phyloP scores from a whole-genome alignment of 352 stramenopile genomes.

The Globisporangium perplexum region DNA sequence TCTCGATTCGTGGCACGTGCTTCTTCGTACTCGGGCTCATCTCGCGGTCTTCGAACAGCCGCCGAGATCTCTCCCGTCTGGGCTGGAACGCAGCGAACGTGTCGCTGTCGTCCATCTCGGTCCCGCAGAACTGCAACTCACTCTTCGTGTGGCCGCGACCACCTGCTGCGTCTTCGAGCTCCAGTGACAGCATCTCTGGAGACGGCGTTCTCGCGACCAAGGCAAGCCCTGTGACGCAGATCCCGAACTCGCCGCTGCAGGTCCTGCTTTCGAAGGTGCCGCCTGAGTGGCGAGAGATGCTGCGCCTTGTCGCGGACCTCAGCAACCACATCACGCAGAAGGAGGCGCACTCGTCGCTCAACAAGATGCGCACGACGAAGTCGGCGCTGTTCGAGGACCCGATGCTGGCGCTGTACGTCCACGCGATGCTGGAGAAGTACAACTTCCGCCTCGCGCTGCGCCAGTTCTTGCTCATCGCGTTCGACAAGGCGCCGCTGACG shows the following conservation, averaged over 20 bases:
- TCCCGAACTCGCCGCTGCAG: slow-evolving; percentile 53
- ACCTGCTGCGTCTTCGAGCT: not conserved
- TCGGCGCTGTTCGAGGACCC: slow-evolving; percentile 77
- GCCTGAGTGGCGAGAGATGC: slow-evolving; percentile 69
- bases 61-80: slow-evolving; percentile 58
- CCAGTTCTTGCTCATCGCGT: slow-evolving; percentile 84
- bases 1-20: slow-evolving; percentile 83
- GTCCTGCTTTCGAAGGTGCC: slow-evolving; percentile 63
- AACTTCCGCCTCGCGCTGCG: slow-evolving; percentile 79
- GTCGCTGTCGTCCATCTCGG: slow-evolving; percentile 65
- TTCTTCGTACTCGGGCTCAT: slow-evolving; percentile 84
- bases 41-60: slow-evolving; percentile 52
- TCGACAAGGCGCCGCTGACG: slow-evolving; percentile 63
- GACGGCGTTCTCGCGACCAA: slow-evolving; percentile 13
- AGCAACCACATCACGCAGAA: slow-evolving; percentile 90
- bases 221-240: slow-evolving; percentile 50
- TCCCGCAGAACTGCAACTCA: slow-evolving; percentile 74
- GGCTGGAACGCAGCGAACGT: slow-evolving; percentile 77
- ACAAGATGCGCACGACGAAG: slow-evolving; percentile 74
- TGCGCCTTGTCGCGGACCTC: slow-evolving; percentile 73
- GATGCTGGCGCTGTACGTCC: slow-evolving; percentile 75
- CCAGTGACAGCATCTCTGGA: not conserved
- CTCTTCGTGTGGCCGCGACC: slow-evolving; percentile 75
- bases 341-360: slow-evolving; percentile 78
- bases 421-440: slow-evolving; percentile 81